Conservation (phyloP, 202 grass and related monocot species). For the Zizania palustris region DNA sequence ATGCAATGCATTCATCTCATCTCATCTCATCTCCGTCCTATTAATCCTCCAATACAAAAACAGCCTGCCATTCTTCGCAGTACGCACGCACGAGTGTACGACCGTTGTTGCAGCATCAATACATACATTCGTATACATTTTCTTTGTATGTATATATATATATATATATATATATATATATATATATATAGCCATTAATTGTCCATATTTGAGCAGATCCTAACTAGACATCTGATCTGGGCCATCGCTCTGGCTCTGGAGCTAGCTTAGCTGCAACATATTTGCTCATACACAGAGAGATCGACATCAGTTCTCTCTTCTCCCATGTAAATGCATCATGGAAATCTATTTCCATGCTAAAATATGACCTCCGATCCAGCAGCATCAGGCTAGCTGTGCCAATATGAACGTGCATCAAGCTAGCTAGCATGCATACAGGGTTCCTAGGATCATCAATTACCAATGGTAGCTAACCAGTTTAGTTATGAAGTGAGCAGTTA, state of each 20-base stretch:
- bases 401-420: no score
- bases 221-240: not conserved
- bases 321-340: slow-evolving; percentile 13
- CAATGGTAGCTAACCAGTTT: no score
- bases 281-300: not conserved
- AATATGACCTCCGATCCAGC: not conserved
- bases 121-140: not conserved
- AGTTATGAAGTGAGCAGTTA: not conserved
- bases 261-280: not conserved
- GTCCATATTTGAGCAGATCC: not conserved
- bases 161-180: no score
- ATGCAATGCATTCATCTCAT: no score
- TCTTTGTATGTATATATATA: no score
- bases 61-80: not conserved
- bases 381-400: no score
- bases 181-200: no score
- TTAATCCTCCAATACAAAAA: not conserved
- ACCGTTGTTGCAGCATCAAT: slow-evolving; percentile 7
- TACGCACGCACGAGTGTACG: no score
- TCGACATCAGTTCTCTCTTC: not conserved
- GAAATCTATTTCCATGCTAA: not conserved
- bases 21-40: not conserved
- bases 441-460: no score
- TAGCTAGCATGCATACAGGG: no score
- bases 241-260: not conserved